These are phyloP conservation scores for Lasiodiplodia gonubiensis DNA, from an alignment of 2,329 filamentous ascomycete genomes.

Conservation along the genomic window DNA sequence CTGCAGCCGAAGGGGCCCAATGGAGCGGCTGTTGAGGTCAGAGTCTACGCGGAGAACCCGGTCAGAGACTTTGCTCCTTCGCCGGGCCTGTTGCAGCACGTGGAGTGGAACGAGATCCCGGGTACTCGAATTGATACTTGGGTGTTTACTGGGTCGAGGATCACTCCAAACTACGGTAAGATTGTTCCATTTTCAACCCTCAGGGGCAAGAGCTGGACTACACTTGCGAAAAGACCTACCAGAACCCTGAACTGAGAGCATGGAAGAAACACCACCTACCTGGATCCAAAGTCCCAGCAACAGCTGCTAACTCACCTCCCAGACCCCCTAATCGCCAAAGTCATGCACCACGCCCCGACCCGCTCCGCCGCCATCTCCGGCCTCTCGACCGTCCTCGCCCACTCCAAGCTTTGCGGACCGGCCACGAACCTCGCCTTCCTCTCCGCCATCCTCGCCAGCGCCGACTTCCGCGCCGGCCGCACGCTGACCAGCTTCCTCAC, in stretches of 20 bases:
- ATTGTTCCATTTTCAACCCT: conserved; percentile 7
- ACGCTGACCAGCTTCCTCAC: conserved; percentile 64
- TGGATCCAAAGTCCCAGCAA: neutral
- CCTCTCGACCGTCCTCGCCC: conserved; percentile 51
- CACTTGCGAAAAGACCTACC: neutral
- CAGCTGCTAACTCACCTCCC: neutral
- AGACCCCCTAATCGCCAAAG: conserved; percentile 63
- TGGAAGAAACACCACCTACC: neutral
- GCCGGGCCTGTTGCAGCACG: conserved; percentile 63
- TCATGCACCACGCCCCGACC: conserved; percentile 59
- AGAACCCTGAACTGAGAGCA: too few species aligned
- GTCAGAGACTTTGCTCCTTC: conserved; percentile 63
- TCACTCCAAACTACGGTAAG: conserved; percentile 61
- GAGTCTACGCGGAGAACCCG: conserved; percentile 65
- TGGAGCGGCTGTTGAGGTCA: conserved; percentile 59
- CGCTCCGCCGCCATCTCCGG: conserved; percentile 52
- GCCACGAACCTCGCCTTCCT: conserved; percentile 65
- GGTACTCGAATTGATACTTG: conserved; percentile 67
- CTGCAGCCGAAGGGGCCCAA: conserved; percentile 52
- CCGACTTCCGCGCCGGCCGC: conserved; percentile 54
- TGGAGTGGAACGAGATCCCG: conserved; percentile 59
- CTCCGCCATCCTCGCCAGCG: conserved; percentile 54
- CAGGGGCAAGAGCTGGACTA: neutral
- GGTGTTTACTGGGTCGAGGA: conserved; percentile 62
- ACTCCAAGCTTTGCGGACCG: conserved; percentile 58